Evolutionary conservation across 192 early-diverging fungal species (phyloP), one percentile per base, ranked within the genome.

Genomic region (Cladochytrium replicatum): DNA sequence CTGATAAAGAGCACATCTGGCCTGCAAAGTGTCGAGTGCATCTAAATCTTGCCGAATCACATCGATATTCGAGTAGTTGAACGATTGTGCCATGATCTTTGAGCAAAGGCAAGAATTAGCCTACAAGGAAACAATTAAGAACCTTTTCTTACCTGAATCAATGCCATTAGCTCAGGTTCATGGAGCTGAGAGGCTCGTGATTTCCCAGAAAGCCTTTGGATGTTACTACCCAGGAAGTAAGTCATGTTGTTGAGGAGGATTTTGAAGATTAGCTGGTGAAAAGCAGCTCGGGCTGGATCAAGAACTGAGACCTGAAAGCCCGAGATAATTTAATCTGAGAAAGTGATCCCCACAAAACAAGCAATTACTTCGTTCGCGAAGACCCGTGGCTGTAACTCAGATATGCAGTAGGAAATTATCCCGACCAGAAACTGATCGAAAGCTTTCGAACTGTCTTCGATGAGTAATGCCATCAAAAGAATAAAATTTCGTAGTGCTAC

Each of bases 401-500:
- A 13, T 31, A 32, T 27, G 32, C 48, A 53, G 27, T 52, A 54
- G 25, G 21, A 29, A 17, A 58, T 38, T 1, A 52, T 28, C 30
- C 45, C 38, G 28, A 29, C 17, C 49, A 58, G 39, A 5, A 58
- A 27, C 21, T 21, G 41, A 21, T 58, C 49, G 24, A 58, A 55
- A 9, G 27, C 29, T 34, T 58, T 58, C 5, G 40, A 24, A 1
- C 25, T 56, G 24, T 58, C 57, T 23, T 50, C 40, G 11, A 58
- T 43, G 11, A 58, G 21, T 5, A 9, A 37, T 21, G 19, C 44
- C 25, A 58, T 22, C 21, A 58, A 52, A 1, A 43, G 17, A 27
- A 58, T 31, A 32, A 58, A 52, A 41, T 58, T 58, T 48, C 45
- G 49, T 22, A 58, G 32, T 22, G 52, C 21, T 15, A 44, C 23